phyloP scores from a whole-genome alignment of 306 rosid species.

The Phaseolus lunatus region DNA sequence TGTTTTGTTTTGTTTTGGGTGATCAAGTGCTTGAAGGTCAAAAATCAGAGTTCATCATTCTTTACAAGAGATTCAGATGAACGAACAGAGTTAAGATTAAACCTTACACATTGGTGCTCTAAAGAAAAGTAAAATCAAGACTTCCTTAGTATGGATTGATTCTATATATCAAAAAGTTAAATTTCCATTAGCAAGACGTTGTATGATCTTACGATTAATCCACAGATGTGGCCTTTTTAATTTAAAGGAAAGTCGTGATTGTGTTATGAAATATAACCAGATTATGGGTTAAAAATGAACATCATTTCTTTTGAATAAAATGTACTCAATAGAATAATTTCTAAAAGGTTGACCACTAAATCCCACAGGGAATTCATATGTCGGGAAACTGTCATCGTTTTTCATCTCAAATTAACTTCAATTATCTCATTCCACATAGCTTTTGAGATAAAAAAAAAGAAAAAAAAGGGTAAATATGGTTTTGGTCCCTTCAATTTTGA shows the following conservation, averaged over 20 bases:
- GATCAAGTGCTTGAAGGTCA: conserved; percentile 11
- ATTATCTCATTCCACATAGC: conserved; percentile 4
- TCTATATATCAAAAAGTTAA: conserved; percentile 24
- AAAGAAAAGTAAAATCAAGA: conserved; percentile 7
- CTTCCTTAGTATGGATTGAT: conserved; percentile 10
- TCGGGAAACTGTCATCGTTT: conserved; percentile 4
- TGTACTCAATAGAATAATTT: conserved; percentile 18
- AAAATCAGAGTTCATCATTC: conserved; percentile 17
- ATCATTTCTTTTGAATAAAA: background rate
- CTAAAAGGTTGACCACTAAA: background rate
- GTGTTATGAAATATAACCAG: background rate
- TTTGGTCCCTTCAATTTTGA: too few relatives aligned
- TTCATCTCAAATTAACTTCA: conserved; percentile 31
- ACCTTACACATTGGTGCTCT: background rate
- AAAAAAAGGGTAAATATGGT: too few relatives aligned
- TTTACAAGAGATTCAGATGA: conserved; percentile 19
- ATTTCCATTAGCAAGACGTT: conserved; percentile 5
- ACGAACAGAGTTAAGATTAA: background rate
- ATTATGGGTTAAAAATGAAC: background rate
- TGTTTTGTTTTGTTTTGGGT: background rate
- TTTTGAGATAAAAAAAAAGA: too few relatives aligned
- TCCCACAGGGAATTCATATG: background rate
- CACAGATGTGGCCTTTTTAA: conserved; percentile 8
- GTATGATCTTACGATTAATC: conserved; percentile 6
- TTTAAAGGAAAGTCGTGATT: background rate